Percentiles rank a stretch among this genome's conserved stretches.
phyloP scores from a whole-genome alignment of 371 early-diverging fungal species.

The Mortierella sp. region DNA sequence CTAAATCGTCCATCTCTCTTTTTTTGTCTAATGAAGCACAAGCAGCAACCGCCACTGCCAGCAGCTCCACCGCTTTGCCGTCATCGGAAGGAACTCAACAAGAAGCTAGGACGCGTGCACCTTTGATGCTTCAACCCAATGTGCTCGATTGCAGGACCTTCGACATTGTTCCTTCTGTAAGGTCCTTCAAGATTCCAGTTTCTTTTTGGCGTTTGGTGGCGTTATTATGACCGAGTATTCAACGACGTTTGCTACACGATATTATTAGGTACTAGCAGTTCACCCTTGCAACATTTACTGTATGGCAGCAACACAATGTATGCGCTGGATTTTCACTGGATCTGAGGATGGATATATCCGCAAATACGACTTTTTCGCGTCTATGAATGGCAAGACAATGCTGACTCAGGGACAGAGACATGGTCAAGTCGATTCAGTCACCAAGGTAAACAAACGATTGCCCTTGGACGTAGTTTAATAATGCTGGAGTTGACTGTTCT shows the following conservation, averaged over 20 bases:
- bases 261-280: conserved; percentile 70
- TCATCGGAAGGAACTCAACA: conserved; percentile 12
- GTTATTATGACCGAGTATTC: background rate
- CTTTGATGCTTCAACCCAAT: conserved; percentile 55
- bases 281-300: conserved; percentile 83
- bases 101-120: conserved; percentile 47
- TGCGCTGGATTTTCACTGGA: conserved; percentile 94
- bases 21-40: background rate
- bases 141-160: conserved; percentile 59
- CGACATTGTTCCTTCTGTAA: conserved; percentile 68
- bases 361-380: conserved; percentile 91
- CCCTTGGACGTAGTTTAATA: background rate
- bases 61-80: background rate
- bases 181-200: background rate
- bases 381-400: conserved; percentile 84
- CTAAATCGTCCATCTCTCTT: background rate
- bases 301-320: conserved; percentile 80
- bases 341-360: conserved; percentile 93
- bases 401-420: conserved; percentile 90
- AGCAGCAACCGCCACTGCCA: background rate
- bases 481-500: too few species aligned
- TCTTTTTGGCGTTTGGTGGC: background rate
- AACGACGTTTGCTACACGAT: background rate
- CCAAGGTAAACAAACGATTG: conserved; percentile 64
- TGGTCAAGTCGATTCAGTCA: conserved; percentile 86